A percentile compares a stretch with the other conserved stretches of the same genome.
phyloP scores from a whole-genome alignment of 2,329 filamentous ascomycete genomes.

The Neonectria coccinea region DNA sequence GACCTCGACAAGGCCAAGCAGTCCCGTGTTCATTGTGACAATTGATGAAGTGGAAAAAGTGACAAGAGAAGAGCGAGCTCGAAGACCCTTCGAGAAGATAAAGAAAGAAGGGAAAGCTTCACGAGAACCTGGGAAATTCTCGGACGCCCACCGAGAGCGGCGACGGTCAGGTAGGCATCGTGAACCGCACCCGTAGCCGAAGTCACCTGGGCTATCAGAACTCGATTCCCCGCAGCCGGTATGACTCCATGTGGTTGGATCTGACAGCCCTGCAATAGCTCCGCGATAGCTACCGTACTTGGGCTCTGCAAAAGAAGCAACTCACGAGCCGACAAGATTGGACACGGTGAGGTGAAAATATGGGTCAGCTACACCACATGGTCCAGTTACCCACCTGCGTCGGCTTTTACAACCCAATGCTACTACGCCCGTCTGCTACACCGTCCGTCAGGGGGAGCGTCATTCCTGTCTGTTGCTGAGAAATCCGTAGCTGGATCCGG shows the following conservation, averaged over 20 bases:
- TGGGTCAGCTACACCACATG: conserved; percentile 20
- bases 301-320: conserved; percentile 9
- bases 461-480: conserved; percentile 11
- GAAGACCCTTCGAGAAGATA: not conserved
- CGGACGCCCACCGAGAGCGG: conserved; percentile 8
- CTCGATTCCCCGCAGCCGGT: conserved; percentile 10
- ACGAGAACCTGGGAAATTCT: not conserved
- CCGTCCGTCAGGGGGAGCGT: not conserved
- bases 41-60: conserved; percentile 12
- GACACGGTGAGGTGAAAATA: conserved; percentile 24
- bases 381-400: not conserved
- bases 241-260: conserved; percentile 22
- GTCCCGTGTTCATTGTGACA: conserved; percentile 50
- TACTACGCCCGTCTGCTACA: not conserved
- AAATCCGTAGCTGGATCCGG: conserved; percentile 6
- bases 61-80: not conserved
- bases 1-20: conserved; percentile 50
- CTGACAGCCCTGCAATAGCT: conserved; percentile 16
- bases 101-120: not conserved
- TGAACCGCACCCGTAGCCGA: conserved; percentile 1
- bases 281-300: not conserved
- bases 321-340: conserved; percentile 15
- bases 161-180: conserved; percentile 4
- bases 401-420: conserved; percentile 7
- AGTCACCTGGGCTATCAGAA: conserved; percentile 12